Evolutionary conservation across 345 rosid species (phyloP), one percentile per base, ranked within the genome.

Genomic region (Murraya koenigii): DNA sequence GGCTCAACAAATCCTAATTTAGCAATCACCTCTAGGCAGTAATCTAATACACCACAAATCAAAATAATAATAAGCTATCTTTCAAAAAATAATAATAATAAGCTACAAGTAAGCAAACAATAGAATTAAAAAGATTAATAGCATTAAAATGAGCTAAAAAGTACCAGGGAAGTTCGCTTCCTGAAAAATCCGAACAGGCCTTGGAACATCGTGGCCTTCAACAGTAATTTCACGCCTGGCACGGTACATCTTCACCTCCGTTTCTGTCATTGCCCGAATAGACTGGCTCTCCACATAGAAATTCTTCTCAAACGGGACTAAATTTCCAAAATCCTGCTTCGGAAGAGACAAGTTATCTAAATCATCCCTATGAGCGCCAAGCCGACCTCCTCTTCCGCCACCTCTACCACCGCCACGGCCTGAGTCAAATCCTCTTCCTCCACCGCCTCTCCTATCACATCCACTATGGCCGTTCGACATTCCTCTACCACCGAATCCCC

Each of bases 111-210:
- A 23, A 15, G 17, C 14, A 49, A 78, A 23, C 60, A 2, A 71
- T 3, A 67, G 26, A 23, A 23, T 28, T 10, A 74, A 59, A 60
- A 7, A 52, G 17, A 14, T 17, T 10, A 11, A 44, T 20, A 32
- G 9, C 28, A 64, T 15, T 23, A 39, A 22, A 61, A 61, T 67
- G 36, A 47, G 58, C 38, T 1, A 63, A 32, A 38, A 59, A 9
- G 58, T 88, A 93, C 99, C 98, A 47, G 98, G 98, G 49, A 95
- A 93, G 75, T 87, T 92, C 30, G 99, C 97, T 83, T 95, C 99
- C 1, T 88, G 81, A 74, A 95, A 95, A 87, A 81, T 77, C 58
- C 90, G 80, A 61, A 93, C 80, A 2, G 99, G 97, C 82, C 83
- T 93, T 59, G 98, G 98, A 78, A 95, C 88, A 84, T 91, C 97